These are phyloP conservation scores for Primulina tabacum DNA, from an alignment of 257 asterid genomes.

Conservation along the genomic window DNA sequence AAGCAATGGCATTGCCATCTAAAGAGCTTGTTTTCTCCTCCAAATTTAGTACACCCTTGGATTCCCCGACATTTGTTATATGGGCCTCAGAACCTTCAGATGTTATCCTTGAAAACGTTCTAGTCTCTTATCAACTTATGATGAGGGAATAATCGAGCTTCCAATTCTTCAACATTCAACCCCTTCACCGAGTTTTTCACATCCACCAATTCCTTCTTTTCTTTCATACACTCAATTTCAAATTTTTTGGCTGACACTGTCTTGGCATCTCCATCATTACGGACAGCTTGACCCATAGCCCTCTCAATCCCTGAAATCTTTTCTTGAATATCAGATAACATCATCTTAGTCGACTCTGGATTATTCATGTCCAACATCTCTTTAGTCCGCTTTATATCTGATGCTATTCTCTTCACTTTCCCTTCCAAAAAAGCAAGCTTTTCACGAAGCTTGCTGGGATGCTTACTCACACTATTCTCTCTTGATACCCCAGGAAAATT, in stretches of 20 bases:
- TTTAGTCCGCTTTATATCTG: constrained; percentile 71
- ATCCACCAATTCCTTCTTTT: constrained; percentile 24
- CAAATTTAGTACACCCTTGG: constrained; percentile 23
- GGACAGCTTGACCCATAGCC: constrained; percentile 55
- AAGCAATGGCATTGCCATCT: constrained; percentile 42
- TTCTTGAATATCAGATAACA: constrained; percentile 64
- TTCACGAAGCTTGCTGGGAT: constrained; percentile 64
- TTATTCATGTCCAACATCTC: constrained; percentile 66
- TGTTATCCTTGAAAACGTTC: constrained; percentile 44
- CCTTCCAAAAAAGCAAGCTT: constrained; percentile 84
- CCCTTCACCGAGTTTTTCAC: constrained; percentile 46
- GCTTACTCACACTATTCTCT: constrained; percentile 39
- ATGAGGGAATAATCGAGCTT: constrained; percentile 73
- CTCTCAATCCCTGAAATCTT: constrained; percentile 77
- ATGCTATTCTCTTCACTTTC: constrained; percentile 72
- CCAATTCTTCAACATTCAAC: constrained; percentile 54
- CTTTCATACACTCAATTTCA: constrained; percentile 25
- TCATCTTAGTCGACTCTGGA: constrained; percentile 61
- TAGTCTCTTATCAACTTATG: constrained; percentile 63
- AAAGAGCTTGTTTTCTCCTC: constrained; percentile 31
- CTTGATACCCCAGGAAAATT: constrained; percentile 22
- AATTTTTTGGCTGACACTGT: constrained; percentile 12
- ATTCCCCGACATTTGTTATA: constrained; percentile 25
- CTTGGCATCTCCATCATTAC: constrained; percentile 32
- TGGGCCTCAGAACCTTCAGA: constrained; percentile 19